Conservation (phyloP, 176 grass and related monocot species). For the Bolboschoenus planiculmis region DNA sequence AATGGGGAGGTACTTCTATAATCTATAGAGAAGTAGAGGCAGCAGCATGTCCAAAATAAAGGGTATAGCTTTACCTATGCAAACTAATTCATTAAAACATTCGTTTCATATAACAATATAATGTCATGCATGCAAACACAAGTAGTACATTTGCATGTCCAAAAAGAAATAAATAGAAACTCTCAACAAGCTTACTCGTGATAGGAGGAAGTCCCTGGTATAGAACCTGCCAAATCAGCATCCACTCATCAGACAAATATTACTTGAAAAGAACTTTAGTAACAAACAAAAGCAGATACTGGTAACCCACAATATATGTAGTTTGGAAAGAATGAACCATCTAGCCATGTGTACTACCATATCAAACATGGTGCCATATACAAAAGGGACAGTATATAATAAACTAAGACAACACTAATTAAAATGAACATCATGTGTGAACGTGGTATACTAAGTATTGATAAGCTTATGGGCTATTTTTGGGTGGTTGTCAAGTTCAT, state of each 20-base stretch:
- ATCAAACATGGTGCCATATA: background rate
- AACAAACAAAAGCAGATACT: background rate
- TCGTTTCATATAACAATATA: background rate
- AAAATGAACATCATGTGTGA: background rate
- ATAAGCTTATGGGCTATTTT: background rate
- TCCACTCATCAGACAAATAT: conserved; percentile 12
- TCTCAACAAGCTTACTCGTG: conserved; percentile 7
- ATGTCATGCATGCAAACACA: background rate
- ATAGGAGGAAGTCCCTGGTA: background rate
- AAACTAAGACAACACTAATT: background rate
- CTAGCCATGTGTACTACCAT: background rate
- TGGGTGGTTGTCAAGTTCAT: background rate
- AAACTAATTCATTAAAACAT: background rate
- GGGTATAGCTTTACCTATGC: background rate
- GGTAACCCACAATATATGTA: background rate
- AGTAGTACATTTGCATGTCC: background rate
- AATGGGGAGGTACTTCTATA: background rate
- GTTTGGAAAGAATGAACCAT: background rate
- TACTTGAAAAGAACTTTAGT: background rate
- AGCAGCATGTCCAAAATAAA: background rate
- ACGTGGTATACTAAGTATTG: background rate
- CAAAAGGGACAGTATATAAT: background rate
- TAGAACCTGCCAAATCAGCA: conserved; percentile 4
- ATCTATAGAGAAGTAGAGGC: background rate
- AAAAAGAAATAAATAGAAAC: background rate